Conservation (phyloP, 2,329 filamentous ascomycete genomes). For the Penicillium sumatraense region DNA sequence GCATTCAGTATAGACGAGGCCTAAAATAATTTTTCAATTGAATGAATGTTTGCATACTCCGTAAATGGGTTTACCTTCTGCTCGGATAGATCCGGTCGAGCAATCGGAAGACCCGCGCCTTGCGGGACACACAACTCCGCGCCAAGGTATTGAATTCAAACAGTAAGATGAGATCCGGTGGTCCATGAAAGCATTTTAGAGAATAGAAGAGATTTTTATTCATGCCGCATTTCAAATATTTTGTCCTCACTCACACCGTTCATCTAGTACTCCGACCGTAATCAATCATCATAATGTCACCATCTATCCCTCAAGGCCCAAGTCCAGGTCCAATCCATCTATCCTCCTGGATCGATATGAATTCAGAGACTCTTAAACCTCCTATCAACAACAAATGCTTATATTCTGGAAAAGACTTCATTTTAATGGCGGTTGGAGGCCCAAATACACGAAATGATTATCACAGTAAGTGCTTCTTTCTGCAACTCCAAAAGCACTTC, state of each 20-base stretch:
- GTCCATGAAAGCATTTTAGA: neutral
- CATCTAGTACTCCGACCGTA: neutral
- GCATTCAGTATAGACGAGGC: neutral
- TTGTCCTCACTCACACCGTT: neutral
- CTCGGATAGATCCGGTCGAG: slow-evolving; percentile 5
- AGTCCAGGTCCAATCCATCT: slow-evolving; percentile 15
- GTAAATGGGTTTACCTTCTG: neutral
- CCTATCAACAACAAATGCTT: slow-evolving; percentile 24
- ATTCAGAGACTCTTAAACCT: slow-evolving; percentile 16
- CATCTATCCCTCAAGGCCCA: neutral
- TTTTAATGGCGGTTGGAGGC: slow-evolving; percentile 24
- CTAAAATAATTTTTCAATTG: neutral
- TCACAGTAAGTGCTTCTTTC: slow-evolving; percentile 14
- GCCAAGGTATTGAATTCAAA: neutral
- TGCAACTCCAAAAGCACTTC: neutral
- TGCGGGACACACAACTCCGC: neutral
- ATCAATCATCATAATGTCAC: neutral
- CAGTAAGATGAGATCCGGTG: neutral
- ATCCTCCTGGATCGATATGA: slow-evolving; percentile 18
- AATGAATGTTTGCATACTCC: neutral
- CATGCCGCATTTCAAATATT: neutral
- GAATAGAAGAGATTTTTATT: neutral
- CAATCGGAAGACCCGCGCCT: slow-evolving; percentile 9
- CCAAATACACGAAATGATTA: slow-evolving; percentile 25
- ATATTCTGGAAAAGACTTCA: slow-evolving; percentile 23